Evolutionary conservation across 2,329 filamentous ascomycete genomes (phyloP), one percentile per base, ranked within the genome.

Genomic region (Alternaria brassicae): DNA sequence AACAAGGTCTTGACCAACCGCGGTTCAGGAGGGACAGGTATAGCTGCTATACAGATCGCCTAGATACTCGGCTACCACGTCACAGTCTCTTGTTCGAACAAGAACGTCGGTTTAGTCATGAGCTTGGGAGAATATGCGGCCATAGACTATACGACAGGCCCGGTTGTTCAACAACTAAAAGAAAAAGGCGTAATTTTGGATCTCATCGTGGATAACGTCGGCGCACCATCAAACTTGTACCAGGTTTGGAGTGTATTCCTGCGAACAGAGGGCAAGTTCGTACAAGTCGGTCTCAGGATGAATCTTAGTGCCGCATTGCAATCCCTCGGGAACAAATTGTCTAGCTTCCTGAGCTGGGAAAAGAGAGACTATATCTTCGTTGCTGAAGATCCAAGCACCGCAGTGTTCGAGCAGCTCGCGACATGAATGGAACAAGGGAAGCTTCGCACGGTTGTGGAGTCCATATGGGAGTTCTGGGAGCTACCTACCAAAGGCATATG

Each of bases 1-100:
- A 78, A 82, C 42, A 82, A 80, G 64, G 79, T 89, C 10, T 84
- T 89, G 66, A 82, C 89, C 69, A 88, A 89, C 65, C 87, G 86
- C 19, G 86, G 86, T 0, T 84, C 81, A 8, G 87, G 87, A 21
- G 87, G 87, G 0, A 81, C 80, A 3, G 88, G 88, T 1, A 80
- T 81, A 0, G 87, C 83, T 53, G 83, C 79, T 0, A 85, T 89
- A 54, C 87, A 89, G 69, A 81, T 89, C 49, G 87, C 86, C 4
- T 88, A 88, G 69, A 77, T 77, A 0, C 66, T 85, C 2, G 86
- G 86, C 0, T 86, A 83, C 65, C 75, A 83, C 56, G 86, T 89
- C 27, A 84, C 83, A 2, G 78, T 79, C 6, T 82, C 81, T 3
- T 89, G 87, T 67, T 88, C 86, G 5, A 79, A 77, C 0, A 70